These are phyloP conservation scores for Starmera amethionina DNA, from an alignment of 805 yeast genomes.

Conservation along the genomic window DNA sequence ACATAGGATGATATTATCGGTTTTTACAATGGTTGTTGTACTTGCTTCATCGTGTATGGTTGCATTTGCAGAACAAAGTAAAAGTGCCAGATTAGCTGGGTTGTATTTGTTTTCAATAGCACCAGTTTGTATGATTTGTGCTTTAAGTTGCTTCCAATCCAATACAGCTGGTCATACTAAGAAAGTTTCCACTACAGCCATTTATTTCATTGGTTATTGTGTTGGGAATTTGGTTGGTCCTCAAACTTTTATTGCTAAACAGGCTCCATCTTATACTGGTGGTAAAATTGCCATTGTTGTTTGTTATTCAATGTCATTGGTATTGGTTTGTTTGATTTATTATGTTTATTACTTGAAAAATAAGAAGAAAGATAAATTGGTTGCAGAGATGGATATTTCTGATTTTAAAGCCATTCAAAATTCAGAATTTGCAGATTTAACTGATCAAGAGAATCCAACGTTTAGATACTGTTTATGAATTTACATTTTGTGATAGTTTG, in stretches of 20 bases:
- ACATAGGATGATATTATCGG: slow-evolving; percentile 20
- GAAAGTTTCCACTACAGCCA: slow-evolving; percentile 46
- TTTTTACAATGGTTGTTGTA: slow-evolving; percentile 17
- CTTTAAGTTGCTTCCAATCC: slow-evolving; percentile 23
- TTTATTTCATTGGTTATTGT: slow-evolving; percentile 51
- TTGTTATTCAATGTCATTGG: slow-evolving; percentile 32
- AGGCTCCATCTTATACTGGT: slow-evolving; percentile 46
- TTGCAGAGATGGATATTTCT: slow-evolving; percentile 13
- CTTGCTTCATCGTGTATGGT: slow-evolving; percentile 20
- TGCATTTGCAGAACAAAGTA: slow-evolving; percentile 15
- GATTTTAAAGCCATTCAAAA: slow-evolving; percentile 16
- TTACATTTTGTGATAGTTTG: too few species aligned
- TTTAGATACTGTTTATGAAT: slow-evolving; percentile 22
- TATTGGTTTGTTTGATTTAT: slow-evolving; percentile 22
- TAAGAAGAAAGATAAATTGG: slow-evolving; percentile 25
- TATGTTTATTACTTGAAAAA: slow-evolving; percentile 26
- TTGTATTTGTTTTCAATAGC: slow-evolving; percentile 3
- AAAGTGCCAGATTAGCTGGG: slow-evolving; percentile 5
- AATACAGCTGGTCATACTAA: slow-evolving; percentile 66
- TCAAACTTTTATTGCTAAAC: slow-evolving; percentile 44
- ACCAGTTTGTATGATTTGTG: slow-evolving; percentile 24
- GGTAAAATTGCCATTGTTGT: slow-evolving; percentile 46
- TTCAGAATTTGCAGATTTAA: slow-evolving; percentile 33
- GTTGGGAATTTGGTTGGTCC: slow-evolving; percentile 64
- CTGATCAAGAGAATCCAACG: slow-evolving; percentile 31